These are phyloP conservation scores for Leptoxyphium fumago DNA, from an alignment of 2,329 filamentous ascomycete genomes.

Conservation along the genomic window DNA sequence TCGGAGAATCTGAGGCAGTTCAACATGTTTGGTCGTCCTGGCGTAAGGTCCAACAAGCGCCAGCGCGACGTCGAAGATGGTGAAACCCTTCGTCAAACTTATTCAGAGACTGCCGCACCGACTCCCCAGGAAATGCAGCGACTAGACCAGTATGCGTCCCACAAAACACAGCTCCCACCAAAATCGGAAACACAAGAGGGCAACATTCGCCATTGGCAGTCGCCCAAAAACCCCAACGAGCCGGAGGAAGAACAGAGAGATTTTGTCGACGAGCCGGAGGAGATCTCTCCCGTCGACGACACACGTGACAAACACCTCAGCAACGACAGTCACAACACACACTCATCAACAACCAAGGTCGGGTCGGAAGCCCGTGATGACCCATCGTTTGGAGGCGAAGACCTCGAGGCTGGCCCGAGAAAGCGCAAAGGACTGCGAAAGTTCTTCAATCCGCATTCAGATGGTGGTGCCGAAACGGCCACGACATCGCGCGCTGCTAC, in stretches of 20 bases:
- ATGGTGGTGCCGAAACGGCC: conserved; percentile 9
- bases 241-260: conserved; percentile 3
- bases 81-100: conserved; percentile 4
- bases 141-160: conserved; percentile 1
- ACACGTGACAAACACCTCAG: conserved; percentile 4
- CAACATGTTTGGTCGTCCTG: conserved; percentile 14
- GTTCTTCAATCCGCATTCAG: conserved; percentile 9
- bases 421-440: conserved; percentile 8
- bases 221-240: conserved; percentile 3
- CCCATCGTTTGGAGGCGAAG: conserved; percentile 2
- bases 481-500: conserved; percentile 4
- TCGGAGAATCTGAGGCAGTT: conserved; percentile 8
- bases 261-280: conserved; percentile 1
- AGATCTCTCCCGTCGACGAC: conserved; percentile 2
- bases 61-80: conserved; percentile 8
- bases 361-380: not conserved
- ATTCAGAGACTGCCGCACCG: conserved; percentile 8
- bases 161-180: conserved; percentile 2
- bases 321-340: conserved; percentile 1
- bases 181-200: conserved; percentile 1
- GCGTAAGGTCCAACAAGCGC: conserved; percentile 4
- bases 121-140: conserved; percentile 7
- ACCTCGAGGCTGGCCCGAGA: conserved; percentile 6
- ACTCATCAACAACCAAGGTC: conserved; percentile 4
- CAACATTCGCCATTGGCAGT: not conserved